A percentile compares a stretch with the other conserved stretches of the same genome.
These are phyloP conservation scores for Pseudohyphozyma bogoriensis DNA, from an alignment of 768 basidiomycete species.

Conservation along the genomic window DNA sequence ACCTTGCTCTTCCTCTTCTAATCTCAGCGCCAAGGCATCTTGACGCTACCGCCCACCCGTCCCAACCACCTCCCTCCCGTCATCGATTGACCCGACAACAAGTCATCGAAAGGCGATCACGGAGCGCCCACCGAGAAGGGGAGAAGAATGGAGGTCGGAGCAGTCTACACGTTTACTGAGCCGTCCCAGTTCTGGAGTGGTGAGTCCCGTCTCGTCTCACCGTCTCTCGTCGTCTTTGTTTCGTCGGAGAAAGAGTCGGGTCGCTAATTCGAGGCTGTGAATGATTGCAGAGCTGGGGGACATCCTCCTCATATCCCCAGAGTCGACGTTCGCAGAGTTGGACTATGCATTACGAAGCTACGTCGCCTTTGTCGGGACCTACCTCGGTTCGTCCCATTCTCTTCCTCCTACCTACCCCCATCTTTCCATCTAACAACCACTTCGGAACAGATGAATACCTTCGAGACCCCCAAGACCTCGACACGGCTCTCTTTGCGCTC, in stretches of 20 bases:
- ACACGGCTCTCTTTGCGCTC: slow-evolving; percentile 67
- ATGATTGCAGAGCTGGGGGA: slow-evolving; percentile 85
- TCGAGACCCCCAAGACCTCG: slow-evolving; percentile 68
- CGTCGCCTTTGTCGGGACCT: slow-evolving; percentile 21
- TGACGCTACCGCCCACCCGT: too few relatives aligned
- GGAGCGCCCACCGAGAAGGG: not conserved
- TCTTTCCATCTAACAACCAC: not conserved
- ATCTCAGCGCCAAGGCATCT: too few relatives aligned
- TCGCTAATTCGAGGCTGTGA: too few relatives aligned
- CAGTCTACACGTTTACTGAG: not conserved
- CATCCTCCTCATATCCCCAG: slow-evolving; percentile 55
- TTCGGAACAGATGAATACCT: slow-evolving; percentile 66
- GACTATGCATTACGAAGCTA: slow-evolving; percentile 50
- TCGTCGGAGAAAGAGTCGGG: too few relatives aligned
- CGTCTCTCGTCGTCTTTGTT: not conserved
- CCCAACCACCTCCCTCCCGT: too few relatives aligned
- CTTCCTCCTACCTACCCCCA: not conserved
- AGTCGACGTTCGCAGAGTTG: slow-evolving; percentile 57
- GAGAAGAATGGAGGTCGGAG: not conserved
- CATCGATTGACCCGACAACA: too few relatives aligned
- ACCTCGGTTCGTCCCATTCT: slow-evolving; percentile 9
- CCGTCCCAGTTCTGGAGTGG: not conserved
- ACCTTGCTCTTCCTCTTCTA: too few relatives aligned
- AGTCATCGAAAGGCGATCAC: not conserved
- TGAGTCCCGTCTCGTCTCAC: not conserved